Percentiles rank a stretch among this genome's conserved stretches.
Conservation (phyloP, 768 basidiomycete species). For the Fistulinella prunicolor region DNA sequence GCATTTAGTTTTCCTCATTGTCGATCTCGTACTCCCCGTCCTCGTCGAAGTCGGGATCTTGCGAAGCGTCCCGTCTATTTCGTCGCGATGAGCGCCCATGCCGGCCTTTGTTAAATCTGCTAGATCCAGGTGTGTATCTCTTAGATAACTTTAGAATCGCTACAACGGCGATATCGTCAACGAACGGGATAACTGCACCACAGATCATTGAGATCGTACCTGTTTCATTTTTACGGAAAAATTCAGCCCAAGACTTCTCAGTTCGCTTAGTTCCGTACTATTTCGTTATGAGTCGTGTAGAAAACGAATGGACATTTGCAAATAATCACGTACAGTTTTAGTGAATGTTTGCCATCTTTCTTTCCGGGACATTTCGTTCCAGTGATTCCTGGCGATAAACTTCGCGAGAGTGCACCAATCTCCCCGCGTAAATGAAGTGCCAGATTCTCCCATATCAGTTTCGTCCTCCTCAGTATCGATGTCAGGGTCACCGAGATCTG, state of each 20-base stretch:
- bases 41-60: slow-evolving; percentile 10
- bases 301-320: not conserved
- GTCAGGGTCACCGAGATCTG: slow-evolving; percentile 18
- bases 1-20: slow-evolving; percentile 8
- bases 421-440: slow-evolving; percentile 53
- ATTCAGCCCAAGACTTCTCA: slow-evolving; percentile 59
- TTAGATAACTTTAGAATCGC: slow-evolving; percentile 27
- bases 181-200: not conserved
- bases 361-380: slow-evolving; percentile 37
- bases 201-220: slow-evolving; percentile 35
- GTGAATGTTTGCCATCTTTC: slow-evolving; percentile 58
- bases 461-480: slow-evolving; percentile 29
- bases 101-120: slow-evolving; percentile 14
- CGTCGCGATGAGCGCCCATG: slow-evolving; percentile 25
- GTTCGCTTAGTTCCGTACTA: slow-evolving; percentile 51
- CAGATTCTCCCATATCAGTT: slow-evolving; percentile 49
- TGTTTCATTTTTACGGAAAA: slow-evolving; percentile 49
- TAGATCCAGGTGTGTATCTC: slow-evolving; percentile 19
- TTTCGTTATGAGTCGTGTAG: slow-evolving; percentile 1
- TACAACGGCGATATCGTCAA: slow-evolving; percentile 10
- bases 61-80: slow-evolving; percentile 7
- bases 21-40: slow-evolving; percentile 25
- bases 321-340: slow-evolving; percentile 41
- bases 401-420: slow-evolving; percentile 60
- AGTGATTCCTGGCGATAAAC: slow-evolving; percentile 52